Percentiles rank a stretch among this genome's conserved stretches.
Evolutionary conservation across 805 yeast species (phyloP).

Genomic region (Starmerella kuoi): DNA sequence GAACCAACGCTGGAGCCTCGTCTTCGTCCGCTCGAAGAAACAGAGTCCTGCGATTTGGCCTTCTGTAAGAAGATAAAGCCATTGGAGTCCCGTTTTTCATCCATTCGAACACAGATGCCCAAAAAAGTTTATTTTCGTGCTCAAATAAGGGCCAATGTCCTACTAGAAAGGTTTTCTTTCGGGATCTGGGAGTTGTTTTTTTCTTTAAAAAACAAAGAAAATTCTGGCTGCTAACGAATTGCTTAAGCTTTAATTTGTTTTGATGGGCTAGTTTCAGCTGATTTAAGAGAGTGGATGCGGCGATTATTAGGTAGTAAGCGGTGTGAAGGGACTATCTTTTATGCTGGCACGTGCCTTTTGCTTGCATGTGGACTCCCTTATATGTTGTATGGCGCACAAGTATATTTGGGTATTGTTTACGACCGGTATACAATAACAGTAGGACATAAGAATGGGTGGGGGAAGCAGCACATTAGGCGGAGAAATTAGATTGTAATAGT

Average conservation of each 20-base stretch:
- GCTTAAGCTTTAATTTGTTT: neutral
- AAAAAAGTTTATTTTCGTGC: neutral
- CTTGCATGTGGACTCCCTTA: too few relatives aligned
- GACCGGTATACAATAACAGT: too few relatives aligned
- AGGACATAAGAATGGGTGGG: too few relatives aligned
- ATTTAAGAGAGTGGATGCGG: too few relatives aligned
- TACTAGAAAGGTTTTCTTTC: neutral
- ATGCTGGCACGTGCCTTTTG: too few relatives aligned
- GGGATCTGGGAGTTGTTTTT: neutral
- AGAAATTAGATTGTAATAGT: too few relatives aligned
- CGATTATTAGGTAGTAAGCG: too few relatives aligned
- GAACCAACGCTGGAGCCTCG: constrained; percentile 2
- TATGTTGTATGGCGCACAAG: too few relatives aligned
- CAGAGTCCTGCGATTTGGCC: constrained; percentile 4
- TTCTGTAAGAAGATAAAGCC: neutral
- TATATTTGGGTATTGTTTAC: too few relatives aligned
- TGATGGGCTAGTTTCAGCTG: neutral
- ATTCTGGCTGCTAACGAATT: neutral
- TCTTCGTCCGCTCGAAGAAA: neutral
- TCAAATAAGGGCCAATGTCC: neutral
- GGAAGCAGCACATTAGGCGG: too few relatives aligned
- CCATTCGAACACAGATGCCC: neutral
- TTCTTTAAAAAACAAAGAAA: neutral
- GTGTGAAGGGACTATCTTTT: too few relatives aligned
- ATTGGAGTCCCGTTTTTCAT: neutral